Evolutionary conservation across 2,329 filamentous ascomycete species (phyloP), one percentile per base, ranked within the genome.

Genomic region (Leptographium lundbergii): DNA sequence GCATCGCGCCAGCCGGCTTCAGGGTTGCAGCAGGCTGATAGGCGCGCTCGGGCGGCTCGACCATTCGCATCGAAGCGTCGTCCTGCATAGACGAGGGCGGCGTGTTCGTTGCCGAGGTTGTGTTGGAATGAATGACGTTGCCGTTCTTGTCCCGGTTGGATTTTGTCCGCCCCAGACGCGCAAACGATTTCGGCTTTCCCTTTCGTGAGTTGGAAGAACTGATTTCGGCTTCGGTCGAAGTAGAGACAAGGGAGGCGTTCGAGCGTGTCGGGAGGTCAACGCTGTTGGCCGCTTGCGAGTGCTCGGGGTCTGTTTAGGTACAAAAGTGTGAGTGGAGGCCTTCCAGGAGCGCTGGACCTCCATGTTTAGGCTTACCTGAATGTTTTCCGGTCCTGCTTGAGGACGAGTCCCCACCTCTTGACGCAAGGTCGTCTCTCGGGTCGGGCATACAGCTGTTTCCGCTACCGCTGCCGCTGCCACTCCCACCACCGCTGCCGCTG

Each of bases 1-100:
- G 79, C 36, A 72, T 80, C 39, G 84, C 70, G 1, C 86, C 83
- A 11, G 87, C 81, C 1, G 85, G 85, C 68, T 79, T 85, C 57
- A 84, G 73, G 19, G 77, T 71, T 11, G 71, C 71, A 32, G 69
- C 62, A 22, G 59, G 57, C 45, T 60, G 58, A 58, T 71, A 67
- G 29, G 68, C 65, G 63, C 69, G 70, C 56, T 76, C 75, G 32
- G 71, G 67, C 57, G 75, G 72, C 51, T 64, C 61, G 63, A 65
- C 54, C 17, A 56, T 53, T 27, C 59, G 47, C 58, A 62, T 59
- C 10, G 59, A 50, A 9, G 42, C 65, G 17, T 56, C 57, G 56
- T 17, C 59, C 11, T 51, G 42, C 25, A 25, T 22, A 42, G 25
- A 17, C n/a, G 19, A 27, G 19, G 22, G 19, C 45, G 51, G 45